Conservation (phyloP, 441 rosid species). For the Erodium texanum region DNA sequence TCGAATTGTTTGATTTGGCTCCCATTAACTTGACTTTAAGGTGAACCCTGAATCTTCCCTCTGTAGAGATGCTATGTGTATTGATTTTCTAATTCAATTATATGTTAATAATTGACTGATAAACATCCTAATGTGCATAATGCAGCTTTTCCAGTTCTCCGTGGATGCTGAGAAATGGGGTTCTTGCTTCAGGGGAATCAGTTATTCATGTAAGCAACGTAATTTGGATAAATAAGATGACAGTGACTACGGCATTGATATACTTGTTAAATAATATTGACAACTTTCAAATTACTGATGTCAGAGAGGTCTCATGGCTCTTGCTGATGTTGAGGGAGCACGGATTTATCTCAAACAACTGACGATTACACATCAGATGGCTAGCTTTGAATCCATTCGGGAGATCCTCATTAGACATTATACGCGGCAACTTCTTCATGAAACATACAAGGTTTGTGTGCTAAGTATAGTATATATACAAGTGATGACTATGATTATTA, state of each 20-base stretch:
- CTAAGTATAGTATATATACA: not conserved
- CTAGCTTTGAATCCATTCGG: slow-evolving; percentile 92
- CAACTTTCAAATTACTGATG: slow-evolving; percentile 11
- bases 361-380: slow-evolving; percentile 78
- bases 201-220: slow-evolving; percentile 70
- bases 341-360: slow-evolving; percentile 75
- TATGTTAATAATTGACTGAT: slow-evolving; percentile 23
- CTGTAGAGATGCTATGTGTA: not conserved
- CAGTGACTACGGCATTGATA: not conserved
- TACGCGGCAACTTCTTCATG: slow-evolving; percentile 82
- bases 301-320: slow-evolving; percentile 96
- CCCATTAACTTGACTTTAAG: slow-evolving; percentile 75
- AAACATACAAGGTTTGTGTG: slow-evolving; percentile 81
- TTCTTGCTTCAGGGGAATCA: slow-evolving; percentile 70
- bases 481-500: not conserved
- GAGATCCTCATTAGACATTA: slow-evolving; percentile 83
- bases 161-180: slow-evolving; percentile 78
- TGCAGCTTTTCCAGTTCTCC: slow-evolving; percentile 96
- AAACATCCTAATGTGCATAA: slow-evolving; percentile 18
- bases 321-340: slow-evolving; percentile 97
- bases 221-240: slow-evolving; percentile 14
- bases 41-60: slow-evolving; percentile 24
- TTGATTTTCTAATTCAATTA: slow-evolving; percentile 12
- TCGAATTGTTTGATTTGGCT: slow-evolving; percentile 74
- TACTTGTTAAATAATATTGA: not conserved